Base-by-base conservation (phyloP, 2,329 filamentous ascomycete genomes). In the Penicillium sp. region DNA sequence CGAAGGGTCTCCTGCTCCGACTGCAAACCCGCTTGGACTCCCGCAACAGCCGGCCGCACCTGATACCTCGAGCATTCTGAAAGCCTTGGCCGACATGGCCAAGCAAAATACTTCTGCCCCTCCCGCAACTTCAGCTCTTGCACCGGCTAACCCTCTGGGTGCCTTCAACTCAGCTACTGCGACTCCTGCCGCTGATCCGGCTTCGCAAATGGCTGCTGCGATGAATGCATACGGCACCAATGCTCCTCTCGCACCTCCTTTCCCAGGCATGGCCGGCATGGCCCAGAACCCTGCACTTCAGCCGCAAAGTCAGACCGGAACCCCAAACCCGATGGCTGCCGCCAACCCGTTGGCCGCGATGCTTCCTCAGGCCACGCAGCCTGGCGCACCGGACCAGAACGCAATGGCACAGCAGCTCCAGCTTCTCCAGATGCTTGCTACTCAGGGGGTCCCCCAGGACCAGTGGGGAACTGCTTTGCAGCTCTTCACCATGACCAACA, bases 81-180 rank as follows among this genome's bases (percentile, higher is more conserved):
- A 89, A 70, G 88, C 88, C 41, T 81, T 94, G 59, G 88, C 89
- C 60, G 90, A 89, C 67, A 88, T 94, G 75, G 88, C 89, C 36
- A 87, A 89, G 61, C 87, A 90, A 72, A 91, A 86, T 70, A 83
- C 83, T 57, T 74, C 80, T 35, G 74, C 79, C 43, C 75, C 81
- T 48, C 62, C 72, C 56, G 65, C 72, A 23, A 65, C 75, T 19
- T 61, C 68, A 27, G 65, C 70, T 45, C 60, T 70, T 45, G 69
- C 74, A 18, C 70, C 70, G 55, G 61, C 70, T 67, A 79, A 75
- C 66, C 69, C 75, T 61, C 73, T 76, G 68, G 79, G 74, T 75
- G 74, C 80, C 65, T 73, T 81, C 74, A 78, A 72, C 71, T 67
- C 75, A 60, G 76, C 79, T 55, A 76, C 68, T 73, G 68, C 73